phyloP scores from a whole-genome alignment of 2,329 filamentous ascomycete genomes.

The Lachnellula hyalina region DNA sequence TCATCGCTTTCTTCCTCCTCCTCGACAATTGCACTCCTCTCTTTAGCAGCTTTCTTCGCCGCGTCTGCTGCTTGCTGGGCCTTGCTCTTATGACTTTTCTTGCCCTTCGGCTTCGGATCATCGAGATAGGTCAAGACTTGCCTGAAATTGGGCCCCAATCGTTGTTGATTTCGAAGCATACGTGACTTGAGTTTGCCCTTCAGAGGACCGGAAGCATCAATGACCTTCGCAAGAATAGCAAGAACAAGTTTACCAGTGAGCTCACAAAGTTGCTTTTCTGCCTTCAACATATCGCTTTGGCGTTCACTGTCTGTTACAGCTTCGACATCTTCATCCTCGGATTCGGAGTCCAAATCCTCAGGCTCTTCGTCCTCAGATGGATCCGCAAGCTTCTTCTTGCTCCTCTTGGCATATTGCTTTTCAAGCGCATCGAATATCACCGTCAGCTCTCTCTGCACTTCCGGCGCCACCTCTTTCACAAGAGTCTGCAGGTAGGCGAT shows the following conservation, averaged over 20 bases:
- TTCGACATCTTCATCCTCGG: constrained; percentile 54
- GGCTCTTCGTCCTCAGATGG: constrained; percentile 70
- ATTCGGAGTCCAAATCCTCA: constrained; percentile 56
- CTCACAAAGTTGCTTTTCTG: constrained; percentile 82
- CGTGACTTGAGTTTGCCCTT: constrained; percentile 63
- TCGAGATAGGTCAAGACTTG: constrained; percentile 80
- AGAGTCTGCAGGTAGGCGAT: constrained; percentile 54
- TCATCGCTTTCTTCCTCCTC: constrained; percentile 30
- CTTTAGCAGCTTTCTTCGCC: constrained; percentile 39
- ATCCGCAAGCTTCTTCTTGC: constrained; percentile 56
- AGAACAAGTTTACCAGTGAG: constrained; percentile 81
- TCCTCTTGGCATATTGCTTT: constrained; percentile 68
- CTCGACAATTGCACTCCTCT: constrained; percentile 27
- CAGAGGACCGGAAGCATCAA: constrained; percentile 59
- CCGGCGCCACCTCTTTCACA: constrained; percentile 62
- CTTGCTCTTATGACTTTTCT: constrained; percentile 33
- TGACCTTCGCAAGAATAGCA: constrained; percentile 66
- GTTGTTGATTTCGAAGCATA: constrained; percentile 72
- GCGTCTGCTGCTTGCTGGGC: constrained; percentile 38
- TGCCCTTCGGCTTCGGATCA: constrained; percentile 50
- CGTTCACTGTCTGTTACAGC: constrained; percentile 52
- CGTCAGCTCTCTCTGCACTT: constrained; percentile 61
- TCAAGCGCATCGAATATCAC: constrained; percentile 75
- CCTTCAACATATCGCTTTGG: constrained; percentile 61
- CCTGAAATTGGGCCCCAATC: constrained; percentile 78